Base-by-base conservation (phyloP, 805 yeast genomes). In the Wickerhamiella bombiphila region DNA sequence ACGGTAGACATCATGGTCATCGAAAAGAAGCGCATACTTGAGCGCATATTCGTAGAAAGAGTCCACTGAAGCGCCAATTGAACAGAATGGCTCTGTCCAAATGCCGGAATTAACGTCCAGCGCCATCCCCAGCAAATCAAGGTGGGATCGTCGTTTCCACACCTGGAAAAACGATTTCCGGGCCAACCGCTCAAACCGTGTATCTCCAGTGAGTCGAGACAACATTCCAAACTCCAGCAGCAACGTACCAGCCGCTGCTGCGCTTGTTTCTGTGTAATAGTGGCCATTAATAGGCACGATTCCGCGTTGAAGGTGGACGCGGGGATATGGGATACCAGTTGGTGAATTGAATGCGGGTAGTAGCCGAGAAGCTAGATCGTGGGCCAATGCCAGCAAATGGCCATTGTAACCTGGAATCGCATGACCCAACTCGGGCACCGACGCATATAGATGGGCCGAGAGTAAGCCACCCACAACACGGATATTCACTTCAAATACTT, bases 41-140 rank as follows among this genome's bases (percentile, higher is more conserved):
- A 82, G 64, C 0, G 94, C 80, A 56, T 85, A 81, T 52, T 86
- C 97, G 53, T 77, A 86, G 51, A 81, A 81, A 0, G 94, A 82
- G 56, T 86, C 97, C 13, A 82, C 70, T 2, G 93, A 79, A 0
- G 96, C 96, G 2, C 97, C 96, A 7, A 80, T 66, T 0, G 95
- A 94, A 0, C 91, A 72, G 29, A 74, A 57, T 0, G 66, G 54
- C 39, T 77, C 77, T 29, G 63, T 57, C 72, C 81, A 74, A 28
- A 54, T 51, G 25, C 74, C 72, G 0, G 64, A 57, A 1, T 63
- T 49, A 0, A 86, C 77, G 42, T 77, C 75, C 3, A 85, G 61
- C 0, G 86, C 67, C 81, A 80, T 78, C 2, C 94, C 93, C 11
- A 88, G 49, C 21, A 88, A 60, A 45, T 80, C 73, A 11, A 80